Conservation (phyloP, 2,329 filamentous ascomycete genomes). For the Teratosphaeria pseudoeucalypti region DNA sequence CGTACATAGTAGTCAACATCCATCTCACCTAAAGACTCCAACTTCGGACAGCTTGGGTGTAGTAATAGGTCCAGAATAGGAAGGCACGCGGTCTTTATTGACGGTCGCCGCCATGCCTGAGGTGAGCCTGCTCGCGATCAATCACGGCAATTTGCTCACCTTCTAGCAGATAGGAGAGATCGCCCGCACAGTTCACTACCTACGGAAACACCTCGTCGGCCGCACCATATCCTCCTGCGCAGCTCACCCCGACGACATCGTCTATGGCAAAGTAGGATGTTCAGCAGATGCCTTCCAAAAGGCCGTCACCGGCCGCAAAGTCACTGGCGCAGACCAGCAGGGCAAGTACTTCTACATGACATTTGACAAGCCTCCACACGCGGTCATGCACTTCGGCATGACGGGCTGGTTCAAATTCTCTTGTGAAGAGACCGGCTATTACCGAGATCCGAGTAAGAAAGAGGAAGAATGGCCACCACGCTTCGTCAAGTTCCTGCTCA, state of each 20-base stretch:
- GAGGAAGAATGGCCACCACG: constrained; percentile 68
- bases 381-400: constrained; percentile 47
- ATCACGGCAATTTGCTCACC: neutral
- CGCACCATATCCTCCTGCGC: constrained; percentile 63
- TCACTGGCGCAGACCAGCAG: constrained; percentile 64
- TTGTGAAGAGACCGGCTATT: constrained; percentile 67
- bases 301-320: constrained; percentile 64
- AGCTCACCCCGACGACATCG: constrained; percentile 67
- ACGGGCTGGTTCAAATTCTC: constrained; percentile 80
- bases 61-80: neutral
- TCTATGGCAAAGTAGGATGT: constrained; percentile 87
- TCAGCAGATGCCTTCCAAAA: constrained; percentile 63
- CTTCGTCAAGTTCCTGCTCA: constrained; percentile 78
- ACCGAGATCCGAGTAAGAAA: constrained; percentile 43
- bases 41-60: neutral
- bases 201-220: constrained; percentile 73
- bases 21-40: neutral
- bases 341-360: constrained; percentile 97
- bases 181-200: constrained; percentile 74
- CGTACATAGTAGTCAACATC: neutral
- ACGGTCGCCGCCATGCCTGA: constrained; percentile 4
- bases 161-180: constrained; percentile 45
- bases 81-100: neutral
- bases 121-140: neutral
- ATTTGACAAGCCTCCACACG: constrained; percentile 67